Evolutionary conservation across 208 protist genomes (phyloP), one percentile per base, ranked within the genome.

Genomic region (Trypanosoma conorhini): DNA sequence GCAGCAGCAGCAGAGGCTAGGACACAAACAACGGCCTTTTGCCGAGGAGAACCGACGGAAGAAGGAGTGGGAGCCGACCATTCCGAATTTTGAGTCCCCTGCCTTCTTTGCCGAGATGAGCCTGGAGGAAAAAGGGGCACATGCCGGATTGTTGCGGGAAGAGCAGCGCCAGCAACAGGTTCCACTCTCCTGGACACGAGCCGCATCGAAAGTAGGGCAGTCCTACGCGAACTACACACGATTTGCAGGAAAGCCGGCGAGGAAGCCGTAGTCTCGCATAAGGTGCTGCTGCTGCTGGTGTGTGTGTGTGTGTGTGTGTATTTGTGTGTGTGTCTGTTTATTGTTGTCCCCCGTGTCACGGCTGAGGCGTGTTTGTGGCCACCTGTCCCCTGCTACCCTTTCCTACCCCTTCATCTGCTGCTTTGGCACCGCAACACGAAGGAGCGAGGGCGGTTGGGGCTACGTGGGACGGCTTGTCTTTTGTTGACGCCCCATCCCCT

Each of bases 141-240:
- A 80, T 30, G 82, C 67, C 3, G 71, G 75, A 3, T 31, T 93
- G 5, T 44, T 91, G 55, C 59, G 46, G 22, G 58, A 79, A 24
- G 60, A 56, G 61, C 15, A 67, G 38, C 30, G 19, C 5, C 26
- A 71, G 3, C 33, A 71, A 40, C 70, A 66, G 1, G 52, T 58
- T 3, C 38, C 40, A 44, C 21, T 22, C 52, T 31, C 48, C 46
- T 70, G 67, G 50, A 54, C 31, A 48, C 40, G 52, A n/a, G 77
- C 63, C 1, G 85, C 77, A 0, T 91, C 87, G 0, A 95, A 91
- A 79, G 63, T 95, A 38, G 80, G 90, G 0, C 80, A 79, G 10
- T 93, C 89, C 3, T 95, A 95, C 61, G 69, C 69, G 40, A 91
- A 95, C 61, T 95, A 89, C 63, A 63, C 74, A 5, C 83, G 90